Evolutionary conservation across 306 rosid species (phyloP).

Genomic region (Inga oerstediana): DNA sequence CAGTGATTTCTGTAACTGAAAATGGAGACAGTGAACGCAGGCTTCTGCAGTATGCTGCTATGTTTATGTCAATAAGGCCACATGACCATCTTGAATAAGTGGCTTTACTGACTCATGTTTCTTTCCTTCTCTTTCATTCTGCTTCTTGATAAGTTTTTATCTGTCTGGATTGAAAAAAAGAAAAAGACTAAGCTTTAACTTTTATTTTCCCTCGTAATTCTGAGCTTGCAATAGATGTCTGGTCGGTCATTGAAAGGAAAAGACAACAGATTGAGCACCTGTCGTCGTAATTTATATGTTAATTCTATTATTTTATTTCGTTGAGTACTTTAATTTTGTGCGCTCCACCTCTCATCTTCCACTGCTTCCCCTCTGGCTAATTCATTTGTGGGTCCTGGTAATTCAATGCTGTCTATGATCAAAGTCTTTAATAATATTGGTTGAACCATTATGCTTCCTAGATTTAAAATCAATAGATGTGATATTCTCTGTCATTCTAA

Average conservation of each 20-base stretch:
- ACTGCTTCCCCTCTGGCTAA: too few relatives aligned
- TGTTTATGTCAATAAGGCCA: slow-evolving; percentile 96
- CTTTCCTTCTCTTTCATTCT: neutral
- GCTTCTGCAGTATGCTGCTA: slow-evolving; percentile 92
- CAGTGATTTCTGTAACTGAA: slow-evolving; percentile 62
- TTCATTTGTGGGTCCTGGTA: too few relatives aligned
- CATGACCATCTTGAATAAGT: slow-evolving; percentile 90
- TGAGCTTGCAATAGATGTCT: neutral
- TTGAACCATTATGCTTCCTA: too few relatives aligned
- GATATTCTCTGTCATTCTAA: too few relatives aligned
- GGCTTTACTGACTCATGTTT: neutral
- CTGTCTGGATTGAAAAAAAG: neutral
- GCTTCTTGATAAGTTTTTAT: neutral
- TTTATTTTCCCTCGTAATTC: neutral
- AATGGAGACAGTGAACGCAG: slow-evolving; percentile 57
- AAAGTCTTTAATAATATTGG: too few relatives aligned
- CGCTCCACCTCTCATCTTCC: too few relatives aligned
- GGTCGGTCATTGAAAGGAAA: neutral
- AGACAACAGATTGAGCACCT: neutral
- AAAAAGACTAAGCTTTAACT: neutral
- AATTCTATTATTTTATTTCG: too few relatives aligned
- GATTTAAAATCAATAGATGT: too few relatives aligned
- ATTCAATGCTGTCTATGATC: too few relatives aligned
- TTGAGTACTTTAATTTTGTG: too few relatives aligned
- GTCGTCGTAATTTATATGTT: neutral